Conservation (phyloP, 2,329 filamentous ascomycete genomes). For the Orbilia oligospora region DNA sequence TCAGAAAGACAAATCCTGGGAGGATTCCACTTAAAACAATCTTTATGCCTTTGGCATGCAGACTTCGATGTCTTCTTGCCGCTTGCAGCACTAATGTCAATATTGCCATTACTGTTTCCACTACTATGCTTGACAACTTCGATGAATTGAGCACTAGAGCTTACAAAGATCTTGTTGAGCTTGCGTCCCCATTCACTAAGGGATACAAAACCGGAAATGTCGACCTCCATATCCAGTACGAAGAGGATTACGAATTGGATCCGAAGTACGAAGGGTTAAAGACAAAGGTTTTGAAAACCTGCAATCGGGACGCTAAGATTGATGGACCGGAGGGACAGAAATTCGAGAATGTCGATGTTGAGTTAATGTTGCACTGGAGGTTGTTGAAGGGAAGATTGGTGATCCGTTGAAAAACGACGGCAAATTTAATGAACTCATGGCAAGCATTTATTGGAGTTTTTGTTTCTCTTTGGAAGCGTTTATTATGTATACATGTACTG, state of each 20-base stretch:
- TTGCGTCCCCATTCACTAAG: constrained; percentile 43
- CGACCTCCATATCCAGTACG: constrained; percentile 40
- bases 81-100: constrained; percentile 30
- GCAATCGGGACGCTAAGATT: constrained; percentile 29
- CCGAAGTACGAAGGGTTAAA: constrained; percentile 50
- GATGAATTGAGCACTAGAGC: constrained; percentile 33
- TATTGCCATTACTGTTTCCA: constrained; percentile 36
- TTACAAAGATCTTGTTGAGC: constrained; percentile 44
- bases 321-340: constrained; percentile 16
- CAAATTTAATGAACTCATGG: constrained; percentile 11
- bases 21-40: constrained; percentile 29
- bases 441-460: constrained; percentile 22
- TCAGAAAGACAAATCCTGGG: constrained; percentile 11
- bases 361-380: constrained; percentile 49
- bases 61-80: constrained; percentile 36
- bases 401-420: constrained; percentile 8
- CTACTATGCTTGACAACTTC: constrained; percentile 42
- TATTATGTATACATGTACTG: not conserved
- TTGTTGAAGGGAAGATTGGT: constrained; percentile 46
- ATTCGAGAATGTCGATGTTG: constrained; percentile 41
- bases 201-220: constrained; percentile 38
- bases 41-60: constrained; percentile 44
- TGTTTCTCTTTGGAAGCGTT: constrained; percentile 11
- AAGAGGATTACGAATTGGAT: constrained; percentile 42
- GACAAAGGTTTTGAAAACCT: constrained; percentile 35